Percentiles rank a stretch among this genome's conserved stretches.
These are phyloP conservation scores for Stipa capillata DNA, from an alignment of 176 grass and related monocot species.

Conservation along the genomic window DNA sequence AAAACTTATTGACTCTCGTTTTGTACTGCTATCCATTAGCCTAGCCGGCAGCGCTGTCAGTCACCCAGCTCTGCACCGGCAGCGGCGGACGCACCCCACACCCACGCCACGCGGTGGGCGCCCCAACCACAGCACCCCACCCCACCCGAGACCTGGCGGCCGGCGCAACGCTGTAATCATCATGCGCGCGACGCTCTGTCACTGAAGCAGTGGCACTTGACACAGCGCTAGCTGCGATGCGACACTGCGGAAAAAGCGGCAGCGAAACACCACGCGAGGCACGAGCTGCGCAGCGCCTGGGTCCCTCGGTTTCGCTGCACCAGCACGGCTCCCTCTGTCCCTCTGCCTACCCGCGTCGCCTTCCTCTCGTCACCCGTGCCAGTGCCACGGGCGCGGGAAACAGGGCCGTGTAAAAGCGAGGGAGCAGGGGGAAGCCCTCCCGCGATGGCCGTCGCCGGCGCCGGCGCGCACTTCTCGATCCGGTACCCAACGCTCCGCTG, in stretches of 20 bases:
- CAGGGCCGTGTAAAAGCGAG: neutral
- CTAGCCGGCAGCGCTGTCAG: neutral
- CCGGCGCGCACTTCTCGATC: slow-evolving; percentile 35
- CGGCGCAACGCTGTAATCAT: neutral
- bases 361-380: neutral
- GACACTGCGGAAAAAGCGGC: neutral
- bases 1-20: neutral
- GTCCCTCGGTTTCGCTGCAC: neutral
- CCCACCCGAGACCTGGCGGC: too few relatives aligned
- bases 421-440: too few relatives aligned
- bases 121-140: neutral
- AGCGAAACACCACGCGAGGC: neutral
- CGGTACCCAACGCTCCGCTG: neutral
- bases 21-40: too few relatives aligned
- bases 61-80: neutral
- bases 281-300: neutral
- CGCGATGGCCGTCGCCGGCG: slow-evolving; percentile 17
- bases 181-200: neutral
- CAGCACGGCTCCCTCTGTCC: neutral
- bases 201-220: neutral
- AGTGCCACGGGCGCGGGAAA: neutral
- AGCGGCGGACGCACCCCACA: neutral
- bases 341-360: neutral
- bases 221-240: neutral
- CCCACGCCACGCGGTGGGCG: neutral